Conservation (phyloP, 352 stramenopile genomes). For the Globisporangium canariense region DNA sequence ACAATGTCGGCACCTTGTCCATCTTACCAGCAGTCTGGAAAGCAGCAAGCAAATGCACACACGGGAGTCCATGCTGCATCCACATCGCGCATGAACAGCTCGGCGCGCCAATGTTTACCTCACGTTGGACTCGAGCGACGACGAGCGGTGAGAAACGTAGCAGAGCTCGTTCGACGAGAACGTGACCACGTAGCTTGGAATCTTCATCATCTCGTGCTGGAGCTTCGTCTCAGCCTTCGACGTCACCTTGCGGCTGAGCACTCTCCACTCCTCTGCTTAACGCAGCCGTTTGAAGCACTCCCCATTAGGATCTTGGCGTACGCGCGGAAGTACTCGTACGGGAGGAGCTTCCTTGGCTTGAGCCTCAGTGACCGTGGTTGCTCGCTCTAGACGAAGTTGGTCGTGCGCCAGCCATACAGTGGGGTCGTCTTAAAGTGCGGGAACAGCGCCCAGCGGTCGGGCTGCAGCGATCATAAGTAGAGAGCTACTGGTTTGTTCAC, state of each 20-base stretch:
- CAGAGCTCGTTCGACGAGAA: not conserved
- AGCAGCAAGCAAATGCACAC: not conserved
- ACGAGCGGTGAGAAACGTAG: not conserved
- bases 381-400: not conserved
- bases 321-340: too few relatives aligned
- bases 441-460: not conserved
- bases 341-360: too few relatives aligned
- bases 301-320: too few relatives aligned
- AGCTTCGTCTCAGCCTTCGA: not conserved
- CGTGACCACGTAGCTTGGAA: not conserved
- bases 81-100: not conserved
- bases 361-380: too few relatives aligned
- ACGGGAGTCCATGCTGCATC: not conserved
- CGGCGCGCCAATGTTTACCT: not conserved
- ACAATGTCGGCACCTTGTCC: not conserved
- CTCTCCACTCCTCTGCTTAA: not conserved
- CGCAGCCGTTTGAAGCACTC: not conserved
- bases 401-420: not conserved
- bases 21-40: not conserved
- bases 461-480: constrained; percentile 1
- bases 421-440: not conserved
- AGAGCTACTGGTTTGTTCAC: not conserved
- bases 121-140: not conserved
- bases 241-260: not conserved
- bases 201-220: not conserved